Conservation (phyloP, 768 basidiomycete genomes). For the Sporobolomyces phaffii region DNA sequence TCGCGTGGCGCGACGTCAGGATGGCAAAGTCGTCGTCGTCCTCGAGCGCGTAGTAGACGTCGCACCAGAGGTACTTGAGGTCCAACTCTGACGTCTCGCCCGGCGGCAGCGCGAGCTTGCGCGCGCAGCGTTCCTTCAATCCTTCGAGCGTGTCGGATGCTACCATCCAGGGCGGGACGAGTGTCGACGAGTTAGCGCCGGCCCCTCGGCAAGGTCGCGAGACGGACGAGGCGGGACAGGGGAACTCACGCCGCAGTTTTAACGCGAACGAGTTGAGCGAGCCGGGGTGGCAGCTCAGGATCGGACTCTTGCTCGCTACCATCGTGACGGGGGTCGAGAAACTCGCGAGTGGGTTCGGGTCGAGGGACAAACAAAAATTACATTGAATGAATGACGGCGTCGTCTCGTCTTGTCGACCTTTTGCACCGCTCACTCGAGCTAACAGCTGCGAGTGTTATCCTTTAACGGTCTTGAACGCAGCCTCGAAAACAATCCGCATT, state of each 20-base stretch:
- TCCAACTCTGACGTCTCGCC: slow-evolving; percentile 6
- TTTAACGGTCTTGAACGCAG: no score
- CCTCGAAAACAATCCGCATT: no score
- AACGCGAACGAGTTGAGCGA: slow-evolving; percentile 40
- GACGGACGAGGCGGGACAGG: background rate
- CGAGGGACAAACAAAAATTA: no score
- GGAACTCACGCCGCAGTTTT: slow-evolving; percentile 39
- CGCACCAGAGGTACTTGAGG: slow-evolving; percentile 39
- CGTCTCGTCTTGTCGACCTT: no score
- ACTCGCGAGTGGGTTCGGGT: no score
- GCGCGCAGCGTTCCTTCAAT: slow-evolving; percentile 32
- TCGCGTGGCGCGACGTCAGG: slow-evolving; percentile 22
- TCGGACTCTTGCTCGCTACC: slow-evolving; percentile 1
- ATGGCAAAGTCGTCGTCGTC: slow-evolving; percentile 43
- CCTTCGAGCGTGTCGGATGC: slow-evolving; percentile 19
- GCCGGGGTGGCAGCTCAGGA: slow-evolving; percentile 26
- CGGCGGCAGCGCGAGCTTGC: slow-evolving; percentile 37
- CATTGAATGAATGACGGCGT: no score
- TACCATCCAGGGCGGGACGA: background rate
- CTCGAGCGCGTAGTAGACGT: slow-evolving; percentile 41
- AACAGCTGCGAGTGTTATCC: no score
- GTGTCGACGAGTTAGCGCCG: background rate
- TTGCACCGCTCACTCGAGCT: no score
- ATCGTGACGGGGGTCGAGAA: no score
- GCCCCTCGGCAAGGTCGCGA: no score